phyloP scores from a whole-genome alignment of 2,329 filamentous ascomycete species.

The Curvularia sp. region DNA sequence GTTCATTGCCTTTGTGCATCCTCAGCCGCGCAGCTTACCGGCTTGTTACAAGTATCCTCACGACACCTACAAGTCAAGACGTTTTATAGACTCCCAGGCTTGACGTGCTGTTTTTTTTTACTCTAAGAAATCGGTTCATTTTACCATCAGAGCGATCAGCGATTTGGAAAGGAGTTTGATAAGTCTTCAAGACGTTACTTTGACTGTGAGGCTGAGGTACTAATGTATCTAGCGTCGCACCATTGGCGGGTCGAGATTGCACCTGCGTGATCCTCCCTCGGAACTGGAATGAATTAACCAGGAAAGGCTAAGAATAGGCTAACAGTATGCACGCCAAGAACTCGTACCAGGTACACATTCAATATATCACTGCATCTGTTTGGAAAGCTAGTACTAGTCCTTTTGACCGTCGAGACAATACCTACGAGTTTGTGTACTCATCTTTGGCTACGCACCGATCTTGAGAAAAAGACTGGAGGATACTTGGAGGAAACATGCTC shows the following conservation, averaged over 20 bases:
- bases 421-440: neutral
- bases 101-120: neutral
- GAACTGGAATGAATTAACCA: constrained; percentile 17
- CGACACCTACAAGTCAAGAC: neutral
- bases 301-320: constrained; percentile 20
- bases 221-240: constrained; percentile 22
- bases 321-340: neutral
- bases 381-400: constrained; percentile 1
- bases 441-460: too few relatives aligned
- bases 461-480: neutral
- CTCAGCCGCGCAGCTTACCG: constrained; percentile 24
- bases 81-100: neutral
- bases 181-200: constrained; percentile 3
- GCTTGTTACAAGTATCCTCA: constrained; percentile 5
- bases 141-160: neutral
- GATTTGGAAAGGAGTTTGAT: neutral
- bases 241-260: constrained; percentile 36
- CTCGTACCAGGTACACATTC: constrained; percentile 6
- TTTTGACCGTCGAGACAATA: constrained; percentile 3
- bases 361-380: constrained; percentile 17
- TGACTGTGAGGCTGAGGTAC: constrained; percentile 32
- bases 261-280: constrained; percentile 11
- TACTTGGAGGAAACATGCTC: too few relatives aligned
- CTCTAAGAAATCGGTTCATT: neutral
- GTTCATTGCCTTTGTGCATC: constrained; percentile 4